Conservation (phyloP, 202 grass and related monocot species). For the Brachypodium distachyon region DNA sequence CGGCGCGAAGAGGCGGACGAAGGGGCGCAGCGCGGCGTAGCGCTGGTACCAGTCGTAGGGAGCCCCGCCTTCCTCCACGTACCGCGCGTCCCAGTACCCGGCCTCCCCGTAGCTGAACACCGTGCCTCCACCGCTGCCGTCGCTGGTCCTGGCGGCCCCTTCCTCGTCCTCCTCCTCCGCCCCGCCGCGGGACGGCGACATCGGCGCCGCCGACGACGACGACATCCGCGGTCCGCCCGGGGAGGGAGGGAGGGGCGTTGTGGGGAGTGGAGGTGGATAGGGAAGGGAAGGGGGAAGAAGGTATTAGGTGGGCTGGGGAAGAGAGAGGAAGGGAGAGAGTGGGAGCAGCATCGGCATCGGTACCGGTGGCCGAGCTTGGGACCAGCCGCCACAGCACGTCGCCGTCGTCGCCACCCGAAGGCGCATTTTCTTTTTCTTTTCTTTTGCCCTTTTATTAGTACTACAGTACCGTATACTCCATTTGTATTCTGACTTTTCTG, state of each 20-base stretch:
- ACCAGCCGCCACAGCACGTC: conserved; percentile 48
- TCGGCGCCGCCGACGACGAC: too few species aligned
- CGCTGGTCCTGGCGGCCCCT: background rate
- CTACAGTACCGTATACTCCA: too few species aligned
- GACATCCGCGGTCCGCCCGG: too few species aligned
- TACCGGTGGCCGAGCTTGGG: conserved; percentile 41
- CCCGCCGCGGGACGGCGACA: conserved; percentile 20
- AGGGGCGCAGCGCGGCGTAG: conserved; percentile 84
- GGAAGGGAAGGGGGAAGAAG: background rate
- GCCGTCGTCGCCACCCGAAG: conserved; percentile 39
- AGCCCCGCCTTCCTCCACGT: conserved; percentile 74
- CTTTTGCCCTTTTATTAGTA: background rate
- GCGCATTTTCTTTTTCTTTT: background rate
- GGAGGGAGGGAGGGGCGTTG: background rate
- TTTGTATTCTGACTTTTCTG: background rate
- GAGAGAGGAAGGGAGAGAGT: background rate
- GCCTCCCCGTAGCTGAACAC: conserved; percentile 63
- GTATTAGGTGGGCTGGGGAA: conserved; percentile 18
- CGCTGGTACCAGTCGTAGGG: conserved; percentile 99
- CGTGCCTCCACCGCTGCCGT: background rate
- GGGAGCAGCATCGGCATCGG: conserved; percentile 50
- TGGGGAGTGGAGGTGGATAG: background rate
- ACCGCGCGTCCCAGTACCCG: conserved; percentile 89
- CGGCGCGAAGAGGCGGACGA: conserved; percentile 74
- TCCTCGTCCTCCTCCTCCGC: background rate